Conservation (phyloP, 1,284 basidiomycete genomes). For the Puccinia hordei region DNA sequence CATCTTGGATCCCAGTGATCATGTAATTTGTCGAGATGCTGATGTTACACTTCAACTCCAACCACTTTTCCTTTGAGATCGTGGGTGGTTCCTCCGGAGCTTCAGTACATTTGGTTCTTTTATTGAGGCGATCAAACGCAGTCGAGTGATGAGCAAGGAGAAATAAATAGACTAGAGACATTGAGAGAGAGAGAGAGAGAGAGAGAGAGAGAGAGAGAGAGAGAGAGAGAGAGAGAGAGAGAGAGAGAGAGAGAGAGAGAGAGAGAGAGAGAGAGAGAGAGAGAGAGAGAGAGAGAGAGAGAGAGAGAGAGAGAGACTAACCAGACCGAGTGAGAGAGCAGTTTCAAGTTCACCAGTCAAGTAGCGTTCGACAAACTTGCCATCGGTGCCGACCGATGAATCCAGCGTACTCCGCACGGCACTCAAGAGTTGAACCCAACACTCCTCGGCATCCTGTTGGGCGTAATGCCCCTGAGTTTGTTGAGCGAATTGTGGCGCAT, state of each 20-base stretch:
- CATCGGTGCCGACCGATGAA: conserved; percentile 43
- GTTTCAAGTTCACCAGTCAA: conserved; percentile 79
- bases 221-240: too few relatives aligned
- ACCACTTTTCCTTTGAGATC: conserved; percentile 70
- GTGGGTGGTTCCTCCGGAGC: conserved; percentile 75
- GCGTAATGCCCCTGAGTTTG: conserved; percentile 68
- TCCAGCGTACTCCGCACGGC: conserved; percentile 69
- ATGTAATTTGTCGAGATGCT: conserved; percentile 82
- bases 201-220: too few relatives aligned
- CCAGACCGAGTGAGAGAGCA: too few relatives aligned
- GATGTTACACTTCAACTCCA: conserved; percentile 94
- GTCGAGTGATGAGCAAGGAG: not conserved
- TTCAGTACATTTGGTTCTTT: conserved; percentile 75
- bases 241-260: too few relatives aligned
- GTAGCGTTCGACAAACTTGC: conserved; percentile 75
- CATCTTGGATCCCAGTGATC: conserved; percentile 80
- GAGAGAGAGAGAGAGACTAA: not conserved
- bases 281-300: too few relatives aligned
- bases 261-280: too few relatives aligned
- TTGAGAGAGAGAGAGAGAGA: too few relatives aligned
- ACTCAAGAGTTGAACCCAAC: conserved; percentile 81
- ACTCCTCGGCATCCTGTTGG: conserved; percentile 97
- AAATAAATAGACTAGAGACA: not conserved
- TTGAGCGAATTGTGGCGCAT: conserved; percentile 91
- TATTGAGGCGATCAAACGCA: not conserved